Conservation (phyloP, 2,329 filamentous ascomycete genomes). For the Amauroascus niger region DNA sequence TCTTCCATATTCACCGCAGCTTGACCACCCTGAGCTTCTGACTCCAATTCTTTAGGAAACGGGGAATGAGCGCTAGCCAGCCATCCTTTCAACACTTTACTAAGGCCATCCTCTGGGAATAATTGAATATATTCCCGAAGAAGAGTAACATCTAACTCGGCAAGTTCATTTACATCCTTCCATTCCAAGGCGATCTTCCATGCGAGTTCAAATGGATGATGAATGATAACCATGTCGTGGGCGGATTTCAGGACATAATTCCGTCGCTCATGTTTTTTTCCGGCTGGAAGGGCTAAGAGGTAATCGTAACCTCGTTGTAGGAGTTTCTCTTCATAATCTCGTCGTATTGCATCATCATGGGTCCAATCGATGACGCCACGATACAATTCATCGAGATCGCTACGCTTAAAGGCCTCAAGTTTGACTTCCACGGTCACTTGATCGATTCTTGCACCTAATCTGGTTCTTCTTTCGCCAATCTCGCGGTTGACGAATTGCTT, state of each 20-base stretch:
- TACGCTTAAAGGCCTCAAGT: conserved; percentile 66
- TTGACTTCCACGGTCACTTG: conserved; percentile 83
- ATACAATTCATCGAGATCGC: conserved; percentile 71
- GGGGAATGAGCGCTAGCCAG: conserved; percentile 75
- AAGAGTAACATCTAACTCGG: conserved; percentile 68
- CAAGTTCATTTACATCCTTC: conserved; percentile 64
- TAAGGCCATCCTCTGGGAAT: conserved; percentile 75
- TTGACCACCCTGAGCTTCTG: conserved; percentile 43
- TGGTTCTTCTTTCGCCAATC: conserved; percentile 78
- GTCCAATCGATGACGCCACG: conserved; percentile 82
- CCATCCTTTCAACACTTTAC: conserved; percentile 72
- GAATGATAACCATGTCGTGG: conserved; percentile 90
- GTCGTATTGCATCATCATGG: conserved; percentile 70
- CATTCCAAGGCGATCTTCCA: conserved; percentile 90
- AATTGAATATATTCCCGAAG: conserved; percentile 70
- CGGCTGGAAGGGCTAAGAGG: conserved; percentile 56
- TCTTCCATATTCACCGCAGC: conserved; percentile 19
- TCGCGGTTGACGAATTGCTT: conserved; percentile 80
- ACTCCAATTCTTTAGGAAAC: conserved; percentile 51
- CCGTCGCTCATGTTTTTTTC: conserved; percentile 61
- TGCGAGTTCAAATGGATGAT: conserved; percentile 76
- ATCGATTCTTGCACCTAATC: conserved; percentile 71
- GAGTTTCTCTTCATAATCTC: conserved; percentile 83
- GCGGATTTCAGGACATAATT: conserved; percentile 66
- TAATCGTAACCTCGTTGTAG: conserved; percentile 70